Base-by-base conservation (phyloP, 1,284 basidiomycete genomes). In the Apiotrichum siamense region DNA sequence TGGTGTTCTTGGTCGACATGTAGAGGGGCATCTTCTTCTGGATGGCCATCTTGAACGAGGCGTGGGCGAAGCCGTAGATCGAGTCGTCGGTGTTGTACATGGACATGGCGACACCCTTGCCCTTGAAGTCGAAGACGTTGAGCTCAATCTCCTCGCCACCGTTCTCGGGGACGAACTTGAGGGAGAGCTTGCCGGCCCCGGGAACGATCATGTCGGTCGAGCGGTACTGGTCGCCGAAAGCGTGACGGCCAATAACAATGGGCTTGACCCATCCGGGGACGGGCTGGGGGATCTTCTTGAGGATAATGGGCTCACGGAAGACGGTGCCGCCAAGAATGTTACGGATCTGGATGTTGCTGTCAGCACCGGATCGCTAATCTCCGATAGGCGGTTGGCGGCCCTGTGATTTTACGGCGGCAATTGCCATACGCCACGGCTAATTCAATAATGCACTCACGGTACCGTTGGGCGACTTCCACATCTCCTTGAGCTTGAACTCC, bases 41-140 rank as follows among this genome's bases (percentile, higher is more conserved):
- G 52, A 97, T 74, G n/a, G 91, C 94, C 88, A 97, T 94, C 79
- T 97, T 97, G 82, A 98, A 97, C 36, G 88, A 92, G 9, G 93
- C 82, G 76, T 97, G 93, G 3, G 94, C 94, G 68, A 98, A 98
- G 25, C 94, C 94, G 33, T 78, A 79, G 67, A 98, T 97, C 3
- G 88, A 92, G 65, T 93, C 88, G 62, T 93, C 88, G 17, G 90
- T 94, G 77, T 94, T 96, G 77, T 94, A 96, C 90, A 93, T 93
- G 63, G 83, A 80, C 81, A 92, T 81, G 12, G 90, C 91, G 37
- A 94, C 87, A 65, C 92, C 92, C 50, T 80, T 81, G 27, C 84
- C 86, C 72, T 88, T 84, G 79, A 96, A 97, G 74, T 94, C 84
- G 64, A 88, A 96, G 31, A 97, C 88, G 59, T 91, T 77, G 69